These are phyloP conservation scores for Stagonosporopsis cucurbitacearum DNA, from an alignment of 2,329 filamentous ascomycete genomes.

Conservation along the genomic window DNA sequence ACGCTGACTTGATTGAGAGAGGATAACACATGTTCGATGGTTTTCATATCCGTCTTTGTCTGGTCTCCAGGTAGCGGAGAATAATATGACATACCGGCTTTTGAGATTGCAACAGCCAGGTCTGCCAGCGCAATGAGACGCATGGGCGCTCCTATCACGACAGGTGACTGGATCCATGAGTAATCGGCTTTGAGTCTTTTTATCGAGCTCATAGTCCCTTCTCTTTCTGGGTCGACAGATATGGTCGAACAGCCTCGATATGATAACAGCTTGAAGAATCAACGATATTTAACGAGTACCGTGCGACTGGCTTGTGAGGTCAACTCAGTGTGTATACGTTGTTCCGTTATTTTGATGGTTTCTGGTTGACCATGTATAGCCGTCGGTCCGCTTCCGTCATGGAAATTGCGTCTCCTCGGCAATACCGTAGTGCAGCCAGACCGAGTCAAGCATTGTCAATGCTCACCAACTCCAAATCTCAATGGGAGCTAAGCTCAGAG, in stretches of 20 bases:
- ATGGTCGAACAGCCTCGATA: too few species aligned
- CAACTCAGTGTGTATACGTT: neutral
- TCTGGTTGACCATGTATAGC: neutral
- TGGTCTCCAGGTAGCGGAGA: neutral
- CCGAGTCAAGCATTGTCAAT: neutral
- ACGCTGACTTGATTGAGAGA: neutral
- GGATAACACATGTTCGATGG: neutral
- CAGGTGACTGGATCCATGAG: constrained; percentile 64
- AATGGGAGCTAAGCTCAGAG: neutral
- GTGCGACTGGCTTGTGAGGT: neutral
- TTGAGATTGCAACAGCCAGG: constrained; percentile 67
- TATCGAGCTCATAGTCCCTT: constrained; percentile 14
- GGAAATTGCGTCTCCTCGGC: constrained; percentile 18
- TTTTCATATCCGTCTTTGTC: neutral
- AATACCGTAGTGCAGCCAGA: constrained; percentile 8
- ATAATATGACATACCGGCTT: constrained; percentile 50
- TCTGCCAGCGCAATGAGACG: constrained; percentile 63
- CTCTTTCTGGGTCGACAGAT: neutral
- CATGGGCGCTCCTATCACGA: constrained; percentile 73
- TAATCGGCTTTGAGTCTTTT: constrained; percentile 51
- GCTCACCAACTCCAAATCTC: neutral
- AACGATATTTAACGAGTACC: neutral
- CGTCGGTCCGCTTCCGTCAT: constrained; percentile 13
- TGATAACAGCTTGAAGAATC: neutral
- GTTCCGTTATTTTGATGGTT: neutral